Evolutionary conservation across 2,329 filamentous ascomycete species (phyloP), one percentile per base, ranked within the genome.

Genomic region (Alternaria ventricosa): DNA sequence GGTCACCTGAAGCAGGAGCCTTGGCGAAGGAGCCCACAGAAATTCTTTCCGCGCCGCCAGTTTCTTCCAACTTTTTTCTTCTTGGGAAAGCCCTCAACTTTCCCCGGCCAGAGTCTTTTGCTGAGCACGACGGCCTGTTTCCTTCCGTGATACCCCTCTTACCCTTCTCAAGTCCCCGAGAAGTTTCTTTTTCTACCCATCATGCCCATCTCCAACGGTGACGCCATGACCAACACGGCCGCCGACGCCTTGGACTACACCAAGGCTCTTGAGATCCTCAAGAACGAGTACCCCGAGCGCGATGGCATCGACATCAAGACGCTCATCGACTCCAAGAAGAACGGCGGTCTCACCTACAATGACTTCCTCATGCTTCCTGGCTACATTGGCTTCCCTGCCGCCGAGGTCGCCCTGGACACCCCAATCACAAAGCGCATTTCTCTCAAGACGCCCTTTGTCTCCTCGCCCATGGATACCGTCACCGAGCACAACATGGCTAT

Each of bases 401-500:
- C 92, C 55, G 92, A 92, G 68, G 96, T 98, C 71, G 84, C 84
- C 53, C 90, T 99, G 66, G 96, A 98, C 74, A 93, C 95, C 36
- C 93, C 93, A 63, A 87, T 99, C 76, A 99, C 96, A 73, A 97
- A 96, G 88, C 90, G 93, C 77, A 97, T 99, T 82, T 90, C 92
- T 36, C 87, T 99, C 80, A 99, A 97, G 88, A 96, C 94, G 7
- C 96, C 96, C 64, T 94, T 99, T 78, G 89, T 98, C 70, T 99
- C 96, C 50, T 98, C 96, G 43, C 96, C 96, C 76, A 99, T 99
- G 96, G 96, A 99, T 85, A 99, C 96, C 10, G 96, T 99, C 80
- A 99, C 96, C 46, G 96, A 99, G 86, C 92, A 97, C 84, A 95
- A 97, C 81, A 99, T 99, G 96, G 96, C 96, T 70, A 98, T 99